Percentiles rank a stretch among this genome's conserved stretches.
phyloP scores from a whole-genome alignment of 176 grass and related monocot species.

The Oryza glaberrima region DNA sequence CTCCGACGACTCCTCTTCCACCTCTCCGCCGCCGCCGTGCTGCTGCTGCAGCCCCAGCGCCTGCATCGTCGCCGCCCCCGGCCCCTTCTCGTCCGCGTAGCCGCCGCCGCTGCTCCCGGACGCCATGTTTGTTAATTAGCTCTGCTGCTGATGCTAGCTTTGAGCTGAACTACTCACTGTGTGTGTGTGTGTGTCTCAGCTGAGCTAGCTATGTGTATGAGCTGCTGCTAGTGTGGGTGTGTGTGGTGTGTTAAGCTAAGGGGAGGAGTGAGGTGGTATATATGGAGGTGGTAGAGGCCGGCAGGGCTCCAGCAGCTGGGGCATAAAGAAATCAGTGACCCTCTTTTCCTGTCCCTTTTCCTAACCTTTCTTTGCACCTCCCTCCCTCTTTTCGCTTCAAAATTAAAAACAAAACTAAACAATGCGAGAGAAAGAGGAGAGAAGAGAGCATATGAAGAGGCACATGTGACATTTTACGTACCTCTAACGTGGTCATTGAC shows the following conservation, averaged over 20 bases:
- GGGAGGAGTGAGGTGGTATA: slow-evolving; percentile 4
- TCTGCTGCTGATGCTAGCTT: not conserved
- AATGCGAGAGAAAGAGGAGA: not conserved
- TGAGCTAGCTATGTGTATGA: not conserved
- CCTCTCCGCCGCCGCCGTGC: not conserved
- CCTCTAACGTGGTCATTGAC: no score
- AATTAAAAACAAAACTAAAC: not conserved
- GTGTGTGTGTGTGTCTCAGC: no score
- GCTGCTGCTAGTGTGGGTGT: not conserved
- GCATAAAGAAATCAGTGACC: slow-evolving; percentile 48
- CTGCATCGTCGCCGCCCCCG: slow-evolving; percentile 43
- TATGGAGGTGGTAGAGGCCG: slow-evolving; percentile 35
- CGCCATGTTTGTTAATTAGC: slow-evolving; percentile 22
- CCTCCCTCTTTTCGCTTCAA: slow-evolving; percentile 7
- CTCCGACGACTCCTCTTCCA: slow-evolving; percentile 30
- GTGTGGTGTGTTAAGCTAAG: not conserved
- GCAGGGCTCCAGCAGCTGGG: slow-evolving; percentile 49
- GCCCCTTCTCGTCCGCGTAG: slow-evolving; percentile 75
- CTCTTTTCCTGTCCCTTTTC: not conserved
- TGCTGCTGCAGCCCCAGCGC: slow-evolving; percentile 10
- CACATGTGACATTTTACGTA: no score
- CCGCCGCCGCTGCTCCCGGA: slow-evolving; percentile 21
- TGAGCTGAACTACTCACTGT: not conserved
- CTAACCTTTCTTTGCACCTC: not conserved
- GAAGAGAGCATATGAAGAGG: not conserved